Conservation (phyloP, 441 rosid species). For the Erodium trifolium region DNA sequence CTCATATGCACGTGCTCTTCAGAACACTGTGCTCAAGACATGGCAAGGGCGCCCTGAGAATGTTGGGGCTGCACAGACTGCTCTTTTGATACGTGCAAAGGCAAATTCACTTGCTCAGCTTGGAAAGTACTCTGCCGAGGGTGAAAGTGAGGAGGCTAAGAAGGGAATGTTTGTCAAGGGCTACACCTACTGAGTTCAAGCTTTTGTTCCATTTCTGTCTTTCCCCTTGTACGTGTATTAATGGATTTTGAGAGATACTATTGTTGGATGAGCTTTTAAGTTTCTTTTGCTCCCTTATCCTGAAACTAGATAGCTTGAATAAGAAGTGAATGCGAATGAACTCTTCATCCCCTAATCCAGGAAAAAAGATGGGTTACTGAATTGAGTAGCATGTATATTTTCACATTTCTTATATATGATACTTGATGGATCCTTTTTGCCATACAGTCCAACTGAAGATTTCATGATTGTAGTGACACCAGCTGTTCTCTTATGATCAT, state of each 20-base stretch:
- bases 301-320: slow-evolving; percentile 2
- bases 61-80: slow-evolving; percentile 70
- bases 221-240: neutral
- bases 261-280: neutral
- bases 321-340: slow-evolving; percentile 2
- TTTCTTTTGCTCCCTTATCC: neutral
- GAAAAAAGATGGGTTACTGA: neutral
- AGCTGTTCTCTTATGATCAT: too few species aligned
- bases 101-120: slow-evolving; percentile 97
- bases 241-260: neutral
- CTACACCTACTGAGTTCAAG: slow-evolving; percentile 61
- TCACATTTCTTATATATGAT: neutral
- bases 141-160: slow-evolving; percentile 90
- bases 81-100: slow-evolving; percentile 88
- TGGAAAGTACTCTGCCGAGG: slow-evolving; percentile 76
- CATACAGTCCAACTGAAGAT: neutral
- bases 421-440: neutral
- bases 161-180: slow-evolving; percentile 98
- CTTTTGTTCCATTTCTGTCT: neutral
- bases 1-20: slow-evolving; percentile 95
- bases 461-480: too few species aligned
- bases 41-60: slow-evolving; percentile 92
- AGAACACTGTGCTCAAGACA: slow-evolving; percentile 90
- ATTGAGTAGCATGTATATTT: neutral
- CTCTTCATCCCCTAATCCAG: neutral